Evolutionary conservation across 306 rosid species (phyloP), one percentile per base, ranked within the genome.

Genomic region (Malus sylvestris): DNA sequence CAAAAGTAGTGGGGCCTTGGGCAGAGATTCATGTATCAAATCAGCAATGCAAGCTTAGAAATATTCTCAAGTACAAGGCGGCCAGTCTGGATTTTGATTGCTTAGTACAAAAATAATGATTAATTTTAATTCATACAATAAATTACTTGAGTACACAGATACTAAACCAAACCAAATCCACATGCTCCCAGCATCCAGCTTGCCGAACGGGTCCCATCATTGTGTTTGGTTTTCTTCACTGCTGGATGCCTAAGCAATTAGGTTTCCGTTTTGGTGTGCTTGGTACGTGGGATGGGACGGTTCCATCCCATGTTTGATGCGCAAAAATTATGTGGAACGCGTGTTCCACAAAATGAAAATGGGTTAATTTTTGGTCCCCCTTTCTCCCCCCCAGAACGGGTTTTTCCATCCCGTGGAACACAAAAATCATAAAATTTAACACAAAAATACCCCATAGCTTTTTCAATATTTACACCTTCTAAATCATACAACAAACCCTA

Each of bases 151-250:
- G 51, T 40, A 30, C 66, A 33, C 13, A 10, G 59, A 49, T n/a
- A 52, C n/a, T 30, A 29, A 71, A 23, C 82, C 45, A 77, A 62
- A 30, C 74, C 70, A 0, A 30, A 4, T 0, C 3, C 87, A 81
- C 85, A 82, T 78, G 88, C 74, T 58, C 3, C n/a, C 22, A 58
- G 76, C 81, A 76, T 42, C n/a, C 22, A 58, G 76, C 82, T 76
- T 49, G 12, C 59, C 30, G 1, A 19, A 19, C 45, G 86, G 83
- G 69, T 19, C 73, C 84, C 81, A 11, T 33, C 32, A n/a, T 18
- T 32, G 49, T 33, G 44, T 33, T 35, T 61, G 1, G 25, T 15
- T 1, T 49, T 49, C 15, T 49, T 14, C 19, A 49, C 53, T 14
- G 53, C 53, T 14, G 16, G 38, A 33, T 14, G 53, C 19, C 53